A percentile compares a stretch with the other conserved stretches of the same genome.
Evolutionary conservation across 2,329 filamentous ascomycete genomes (phyloP).

Genomic region (Fusarium equiseti): DNA sequence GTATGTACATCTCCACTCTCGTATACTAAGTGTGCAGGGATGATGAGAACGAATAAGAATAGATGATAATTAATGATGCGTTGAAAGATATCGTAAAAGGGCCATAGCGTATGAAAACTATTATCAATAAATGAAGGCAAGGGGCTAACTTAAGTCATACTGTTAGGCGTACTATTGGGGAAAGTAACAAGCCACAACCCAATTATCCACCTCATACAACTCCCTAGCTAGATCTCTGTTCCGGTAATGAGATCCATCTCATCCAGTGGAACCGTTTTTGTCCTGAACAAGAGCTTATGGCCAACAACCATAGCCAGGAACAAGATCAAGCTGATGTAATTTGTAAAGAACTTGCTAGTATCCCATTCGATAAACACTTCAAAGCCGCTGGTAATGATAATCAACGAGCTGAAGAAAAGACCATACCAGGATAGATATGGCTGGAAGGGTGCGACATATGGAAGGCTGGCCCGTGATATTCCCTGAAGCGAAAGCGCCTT

Average conservation of each 20-base stretch:
- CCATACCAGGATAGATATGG: slow-evolving; percentile 66
- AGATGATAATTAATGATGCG: neutral
- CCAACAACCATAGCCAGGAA: slow-evolving; percentile 37
- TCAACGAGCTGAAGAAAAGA: slow-evolving; percentile 27
- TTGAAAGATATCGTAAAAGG: neutral
- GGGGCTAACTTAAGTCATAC: neutral
- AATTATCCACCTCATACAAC: neutral
- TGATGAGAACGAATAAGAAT: neutral
- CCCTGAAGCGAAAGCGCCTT: slow-evolving; percentile 65
- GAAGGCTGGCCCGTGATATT: slow-evolving; percentile 56
- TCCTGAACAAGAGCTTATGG: slow-evolving; percentile 37
- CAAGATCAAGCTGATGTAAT: slow-evolving; percentile 38
- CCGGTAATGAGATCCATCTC: slow-evolving; percentile 22
- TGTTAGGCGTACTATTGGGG: neutral
- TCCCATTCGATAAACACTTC: slow-evolving; percentile 38
- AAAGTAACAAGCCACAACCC: neutral
- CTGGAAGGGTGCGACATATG: slow-evolving; percentile 65
- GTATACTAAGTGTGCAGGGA: neutral
- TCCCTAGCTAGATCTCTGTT: slow-evolving; percentile 1
- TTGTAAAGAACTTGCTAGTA: slow-evolving; percentile 31
- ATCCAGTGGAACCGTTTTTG: slow-evolving; percentile 6
- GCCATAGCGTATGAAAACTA: neutral
- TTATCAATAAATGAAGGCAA: neutral
- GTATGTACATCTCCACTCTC: neutral
- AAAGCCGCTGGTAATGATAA: slow-evolving; percentile 39